phyloP scores from a whole-genome alignment of 75 land plant species.

The Selaginella moellendorffii region DNA sequence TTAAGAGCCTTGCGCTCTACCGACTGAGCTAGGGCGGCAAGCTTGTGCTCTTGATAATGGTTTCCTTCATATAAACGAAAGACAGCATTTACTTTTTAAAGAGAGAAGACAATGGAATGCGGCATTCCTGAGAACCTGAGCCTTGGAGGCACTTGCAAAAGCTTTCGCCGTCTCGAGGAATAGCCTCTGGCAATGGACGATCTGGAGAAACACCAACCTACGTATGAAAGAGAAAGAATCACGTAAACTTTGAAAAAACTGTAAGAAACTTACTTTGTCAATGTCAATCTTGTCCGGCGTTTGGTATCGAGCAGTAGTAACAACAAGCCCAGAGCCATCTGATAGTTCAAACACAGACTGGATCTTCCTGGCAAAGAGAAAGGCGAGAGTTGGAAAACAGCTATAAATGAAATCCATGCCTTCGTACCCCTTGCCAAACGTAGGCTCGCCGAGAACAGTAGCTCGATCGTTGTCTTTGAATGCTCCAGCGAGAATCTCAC shows the following conservation, averaged over 20 bases:
- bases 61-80: too few species aligned
- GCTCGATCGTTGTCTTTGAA: slow-evolving; percentile 93
- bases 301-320: slow-evolving; percentile 97
- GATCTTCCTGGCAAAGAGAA: slow-evolving; percentile 57
- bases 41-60: not conserved
- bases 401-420: too few species aligned
- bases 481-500: slow-evolving; percentile 96
- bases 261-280: slow-evolving; percentile 45
- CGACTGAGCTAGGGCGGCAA: slow-evolving; percentile 13
- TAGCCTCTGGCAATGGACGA: slow-evolving; percentile 48
- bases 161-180: slow-evolving; percentile 72
- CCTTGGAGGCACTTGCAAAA: slow-evolving; percentile 73
- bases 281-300: slow-evolving; percentile 89
- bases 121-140: slow-evolving; percentile 19
- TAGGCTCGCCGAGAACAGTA: slow-evolving; percentile 74
- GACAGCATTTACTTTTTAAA: not conserved
- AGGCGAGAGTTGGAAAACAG: too few species aligned
- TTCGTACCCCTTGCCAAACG: slow-evolving; percentile 97
- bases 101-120: not conserved
- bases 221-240: not conserved
- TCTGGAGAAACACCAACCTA: slow-evolving; percentile 93
- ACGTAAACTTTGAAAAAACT: not conserved
- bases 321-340: slow-evolving; percentile 94
- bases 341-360: slow-evolving; percentile 94
- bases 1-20: slow-evolving; percentile 12